Base-by-base conservation (phyloP, 2,329 filamentous ascomycete species). In the Phoma herbarum region DNA sequence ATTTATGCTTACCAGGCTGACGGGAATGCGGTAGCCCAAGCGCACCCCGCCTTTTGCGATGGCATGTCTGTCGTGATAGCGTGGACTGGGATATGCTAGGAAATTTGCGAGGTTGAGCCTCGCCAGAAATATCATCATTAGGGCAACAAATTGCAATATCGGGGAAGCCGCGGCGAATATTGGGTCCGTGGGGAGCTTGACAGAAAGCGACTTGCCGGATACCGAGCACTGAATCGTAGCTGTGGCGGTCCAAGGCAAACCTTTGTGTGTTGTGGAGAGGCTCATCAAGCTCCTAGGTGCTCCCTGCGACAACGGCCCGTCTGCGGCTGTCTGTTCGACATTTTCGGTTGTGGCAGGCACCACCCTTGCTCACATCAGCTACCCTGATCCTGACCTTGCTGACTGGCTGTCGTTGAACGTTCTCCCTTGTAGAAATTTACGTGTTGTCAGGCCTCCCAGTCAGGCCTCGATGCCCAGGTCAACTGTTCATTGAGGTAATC, bases 281-380 rank as follows among this genome's bases (percentile, higher is more conserved):
- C 44, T 58, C 55, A 53, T 53, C 56, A n/a, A n/a, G n/a, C n/a
- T n/a, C n/a, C n/a, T n/a, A n/a, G 56, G 50, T 54, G 50, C 50
- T 41, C 56, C 56, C 50, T 59, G 45, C 41, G 18, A 53, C 33
- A 50, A 59, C 56, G 56, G 50, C 39, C 56, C 56, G 56, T 59
- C 54, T 59, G 56, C 56, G 56, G 56, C 56, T 54, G 56, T 42
- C 50, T 50, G 55, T 50, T 51, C 51, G 50, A 47, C 50, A 54
- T 47, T 46, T 20, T 59, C 51, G 45, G 56, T 50, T 50, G 14
- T 59, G 50, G 22, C 50, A 59, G 41, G 56, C 56, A 53, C 25
- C 4, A 54, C 46, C 56, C 56, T 50, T 45, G 56, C 41, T 54
- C 46, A 25, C 50, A 47, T 51, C 41, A 54, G 45, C 50, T 47